Evolutionary conservation across 441 rosid species (phyloP), one percentile per base, ranked within the genome.

Genomic region (Aleurites moluccanus): DNA sequence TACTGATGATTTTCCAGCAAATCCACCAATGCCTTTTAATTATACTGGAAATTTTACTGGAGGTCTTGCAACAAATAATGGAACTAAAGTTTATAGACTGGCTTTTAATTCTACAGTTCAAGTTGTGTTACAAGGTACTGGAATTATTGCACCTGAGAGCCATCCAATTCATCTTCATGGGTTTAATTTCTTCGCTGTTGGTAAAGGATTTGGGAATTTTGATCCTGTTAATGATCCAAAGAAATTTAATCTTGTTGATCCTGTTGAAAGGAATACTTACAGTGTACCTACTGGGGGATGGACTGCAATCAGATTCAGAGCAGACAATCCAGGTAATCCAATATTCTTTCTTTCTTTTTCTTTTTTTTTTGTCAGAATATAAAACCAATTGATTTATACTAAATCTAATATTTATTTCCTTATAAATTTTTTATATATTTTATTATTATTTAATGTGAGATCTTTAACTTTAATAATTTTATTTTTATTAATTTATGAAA

Each of bases 151-250:
- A 0, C 91, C 94, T 0, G 94, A 92, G 76, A 90, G 85, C 75
- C 99, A 95, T 82, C 99, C 99, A 0, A 0, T 89, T 23, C 99
- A 95, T 83, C 88, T 95, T 5, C 99, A 95, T 65, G 98, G 99
- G 2, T 89, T 67, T 80, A 91, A 94, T 76, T 91, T 94, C 79
- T 91, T 85, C 8, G 85, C 72, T 2, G 90, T 95, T 1, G 98
- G 97, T 16, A 84, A 72, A n/a, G 96, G 97, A 71, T 63, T 90
- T 6, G 97, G 98, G 49, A 93, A 95, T 82, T 95, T 75, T 52
- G 84, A 91, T 73, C 78, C 86, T 14, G 79, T 64, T 6, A 84
- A 80, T 44, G 94, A 91, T 77, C 85, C 93, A 2, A 69, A 78
- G 47, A 88, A 82, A 30, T 92, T 92, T 68, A 91, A 95, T 77